Evolutionary conservation across 2,329 filamentous ascomycete genomes (phyloP).

Genomic region (Chaetomiaceae sp.): DNA sequence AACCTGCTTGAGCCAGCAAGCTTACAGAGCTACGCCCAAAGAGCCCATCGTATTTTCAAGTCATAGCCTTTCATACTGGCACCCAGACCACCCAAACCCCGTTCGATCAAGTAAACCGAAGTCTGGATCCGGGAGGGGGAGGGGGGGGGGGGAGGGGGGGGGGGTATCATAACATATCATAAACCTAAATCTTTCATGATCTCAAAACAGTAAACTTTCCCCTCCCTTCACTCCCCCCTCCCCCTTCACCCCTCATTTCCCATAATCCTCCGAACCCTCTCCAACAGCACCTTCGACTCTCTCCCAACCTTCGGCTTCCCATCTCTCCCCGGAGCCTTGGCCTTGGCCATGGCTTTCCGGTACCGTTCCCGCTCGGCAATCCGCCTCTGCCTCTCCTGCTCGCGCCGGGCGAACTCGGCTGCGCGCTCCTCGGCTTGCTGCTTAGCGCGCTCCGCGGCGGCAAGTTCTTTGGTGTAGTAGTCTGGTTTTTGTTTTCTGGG

Average conservation of each 20-base stretch:
- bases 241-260: slow-evolving; percentile 30
- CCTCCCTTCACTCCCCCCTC: neutral
- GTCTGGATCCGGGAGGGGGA: no score
- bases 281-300: slow-evolving; percentile 72
- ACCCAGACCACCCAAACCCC: no score
- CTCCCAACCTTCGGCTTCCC: slow-evolving; percentile 76
- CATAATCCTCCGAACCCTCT: slow-evolving; percentile 72
- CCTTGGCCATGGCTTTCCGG: slow-evolving; percentile 66
- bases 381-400: slow-evolving; percentile 61
- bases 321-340: slow-evolving; percentile 57
- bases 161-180: no score
- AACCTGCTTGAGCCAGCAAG: no score
- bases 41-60: no score
- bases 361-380: slow-evolving; percentile 62
- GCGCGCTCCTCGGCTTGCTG: slow-evolving; percentile 41
- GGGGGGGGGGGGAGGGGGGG: no score
- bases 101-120: no score
- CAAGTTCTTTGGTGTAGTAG: slow-evolving; percentile 63
- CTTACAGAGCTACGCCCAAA: no score
- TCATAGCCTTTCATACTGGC: no score
- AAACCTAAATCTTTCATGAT: no score
- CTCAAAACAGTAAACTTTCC: no score
- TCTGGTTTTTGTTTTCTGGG: slow-evolving; percentile 39
- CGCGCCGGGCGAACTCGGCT: slow-evolving; percentile 42
- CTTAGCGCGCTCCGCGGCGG: slow-evolving; percentile 42